A percentile compares a stretch with the other conserved stretches of the same genome.
Conservation (phyloP, 2,329 filamentous ascomycete genomes). For the Trichoderma harzianum region DNA sequence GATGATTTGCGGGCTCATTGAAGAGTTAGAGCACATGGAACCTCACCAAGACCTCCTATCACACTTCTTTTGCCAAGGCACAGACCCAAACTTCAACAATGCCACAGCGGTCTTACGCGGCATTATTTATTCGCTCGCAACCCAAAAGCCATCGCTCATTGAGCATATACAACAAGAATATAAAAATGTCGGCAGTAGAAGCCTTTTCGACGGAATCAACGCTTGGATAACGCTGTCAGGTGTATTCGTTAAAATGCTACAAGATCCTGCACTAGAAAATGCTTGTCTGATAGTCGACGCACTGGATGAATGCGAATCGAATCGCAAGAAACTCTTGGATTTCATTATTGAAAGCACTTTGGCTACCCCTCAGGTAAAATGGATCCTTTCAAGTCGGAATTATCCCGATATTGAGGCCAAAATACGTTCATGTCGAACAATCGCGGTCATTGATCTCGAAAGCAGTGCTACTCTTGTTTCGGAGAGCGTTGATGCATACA, state of each 20-base stretch:
- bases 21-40: neutral
- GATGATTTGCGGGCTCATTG: neutral
- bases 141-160: neutral
- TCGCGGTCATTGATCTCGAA: neutral
- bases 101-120: neutral
- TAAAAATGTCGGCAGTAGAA: neutral
- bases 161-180: neutral
- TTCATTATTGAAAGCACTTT: neutral
- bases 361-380: neutral
- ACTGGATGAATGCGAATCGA: neutral
- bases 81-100: neutral
- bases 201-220: neutral
- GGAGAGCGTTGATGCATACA: neutral
- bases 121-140: neutral
- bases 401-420: neutral
- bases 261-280: neutral
- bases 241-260: neutral
- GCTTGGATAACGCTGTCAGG: neutral
- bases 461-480: neutral
- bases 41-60: neutral
- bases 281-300: neutral
- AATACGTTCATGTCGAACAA: neutral
- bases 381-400: neutral
- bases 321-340: neutral
- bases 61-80: neutral